Base-by-base conservation (phyloP, 768 basidiomycete genomes). In the Leucogyrophana mollusca region DNA sequence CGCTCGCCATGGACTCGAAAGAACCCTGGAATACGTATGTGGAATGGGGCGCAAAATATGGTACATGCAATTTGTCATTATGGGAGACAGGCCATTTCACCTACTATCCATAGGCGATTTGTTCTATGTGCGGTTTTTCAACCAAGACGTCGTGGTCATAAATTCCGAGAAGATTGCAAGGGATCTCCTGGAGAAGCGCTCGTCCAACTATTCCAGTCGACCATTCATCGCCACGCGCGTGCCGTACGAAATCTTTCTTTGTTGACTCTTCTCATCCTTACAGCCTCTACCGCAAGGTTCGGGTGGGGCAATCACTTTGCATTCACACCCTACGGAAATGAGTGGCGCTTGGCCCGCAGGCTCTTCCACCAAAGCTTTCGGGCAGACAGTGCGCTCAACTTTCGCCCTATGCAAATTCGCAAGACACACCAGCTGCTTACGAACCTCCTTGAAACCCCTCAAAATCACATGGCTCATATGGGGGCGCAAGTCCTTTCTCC, bases 121-220 rank as follows among this genome's bases (percentile, higher is more conserved):
- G 20, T 50, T 67, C 20, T 62, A 59, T 45, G 27, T 65, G 42
- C 50, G 55, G 24, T 45, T 61, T 20, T 58, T 64, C 22, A 66
- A 64, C 2, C 39, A 55, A n/a, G 45, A 45, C 3, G 58, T 65
- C 6, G 50, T 71, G 14, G 45, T 71, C 20, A 51, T 71, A 11
- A 71, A 66, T 46, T 69, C 67, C 7, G 40, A 54, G 24, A 54
- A 63, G 23, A 60, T 60, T 2, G 56, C 62, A 1, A 52, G 47
- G 3, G 70, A 72, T 11, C 49, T 73, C 10, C 55, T 73, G 14
- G 67, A 72, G 20, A 66, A 63, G 43, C 59, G 66, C 4, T 68
- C 70, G 11, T 55, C 60, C 25, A 62, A 61, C 38, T 70, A 69
- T 51, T 67, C 71, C 11, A 68, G 67, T 50, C 55, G 71, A 10